These are phyloP conservation scores for Dactylellina sp. DNA, from an alignment of 2,329 filamentous ascomycete species.

Conservation along the genomic window DNA sequence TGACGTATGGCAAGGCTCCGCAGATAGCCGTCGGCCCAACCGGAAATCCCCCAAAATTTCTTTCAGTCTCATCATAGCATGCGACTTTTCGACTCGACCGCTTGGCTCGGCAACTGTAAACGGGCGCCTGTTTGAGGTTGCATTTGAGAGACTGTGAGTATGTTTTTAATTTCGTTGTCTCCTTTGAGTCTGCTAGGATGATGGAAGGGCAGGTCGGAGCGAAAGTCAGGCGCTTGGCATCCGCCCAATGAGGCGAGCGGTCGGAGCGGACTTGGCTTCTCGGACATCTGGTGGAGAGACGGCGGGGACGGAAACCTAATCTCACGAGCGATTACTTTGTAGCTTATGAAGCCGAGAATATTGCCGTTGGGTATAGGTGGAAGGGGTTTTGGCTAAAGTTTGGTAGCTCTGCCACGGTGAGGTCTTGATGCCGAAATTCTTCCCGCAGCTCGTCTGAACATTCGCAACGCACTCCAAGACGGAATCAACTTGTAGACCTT, in stretches of 20 bases:
- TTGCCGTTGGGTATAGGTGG: not conserved
- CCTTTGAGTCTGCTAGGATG: not conserved
- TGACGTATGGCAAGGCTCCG: constrained; percentile 29
- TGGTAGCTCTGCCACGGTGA: constrained; percentile 4
- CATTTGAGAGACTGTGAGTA: constrained; percentile 7
- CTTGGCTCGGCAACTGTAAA: not conserved
- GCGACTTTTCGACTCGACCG: too few relatives aligned
- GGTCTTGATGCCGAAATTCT: constrained; percentile 15
- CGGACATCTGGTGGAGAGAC: constrained; percentile 5
- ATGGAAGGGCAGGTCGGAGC: constrained; percentile 29
- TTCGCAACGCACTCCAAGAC: too few relatives aligned
- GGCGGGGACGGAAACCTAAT: constrained; percentile 7
- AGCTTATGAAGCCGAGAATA: not conserved
- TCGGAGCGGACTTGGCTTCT: constrained; percentile 30
- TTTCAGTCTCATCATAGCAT: not conserved
- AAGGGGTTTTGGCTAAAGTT: not conserved
- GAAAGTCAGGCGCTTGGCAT: constrained; percentile 16
- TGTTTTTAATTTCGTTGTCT: not conserved
- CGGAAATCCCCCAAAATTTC: constrained; percentile 4
- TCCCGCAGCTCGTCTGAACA: not conserved
- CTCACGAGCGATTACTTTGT: not conserved
- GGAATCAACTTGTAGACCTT: too few relatives aligned
- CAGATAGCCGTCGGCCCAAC: constrained; percentile 12
- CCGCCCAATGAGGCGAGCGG: constrained; percentile 13
- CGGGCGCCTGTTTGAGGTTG: constrained; percentile 15